Evolutionary conservation across 805 yeast genomes (phyloP), one percentile per base, ranked within the genome.

Genomic region (Scheffersomyces amazonensis): DNA sequence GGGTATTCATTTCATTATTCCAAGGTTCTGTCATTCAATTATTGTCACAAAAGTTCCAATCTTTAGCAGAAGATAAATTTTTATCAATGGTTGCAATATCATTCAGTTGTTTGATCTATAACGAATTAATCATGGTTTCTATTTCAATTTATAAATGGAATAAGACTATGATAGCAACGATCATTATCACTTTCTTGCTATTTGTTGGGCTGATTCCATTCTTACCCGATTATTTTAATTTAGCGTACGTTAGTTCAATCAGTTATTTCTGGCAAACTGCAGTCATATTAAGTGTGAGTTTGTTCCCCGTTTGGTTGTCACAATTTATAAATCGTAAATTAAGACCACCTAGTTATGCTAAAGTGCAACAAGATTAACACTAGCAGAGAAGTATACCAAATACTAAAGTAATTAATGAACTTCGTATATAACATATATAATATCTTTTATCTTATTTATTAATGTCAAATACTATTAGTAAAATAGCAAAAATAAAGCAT

Each of bases 331-430:
- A 83, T 54, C 75, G 96, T 46, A 80, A 71, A 44, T 60, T 93
- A 40, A 78, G 89, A 49, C 98, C 99, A 3, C 99, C 99, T 22
- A 88, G 87, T 54, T 93, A 93, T 60, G 97, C 97, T 7, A 93
- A 93, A 60, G 98, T 93, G 30, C 98, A 90, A 59, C 93, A 86
- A 43, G 82, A 76, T 39, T 81, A 46, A 36, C 9, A 20, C 9
- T 20, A 20, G 23, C n/a, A n/a, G n/a, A n/a, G n/a, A n/a, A n/a
- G n/a, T n/a, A n/a, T n/a, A n/a, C n/a, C n/a, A n/a, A n/a, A n/a
- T n/a, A n/a, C n/a, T n/a, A n/a, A n/a, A n/a, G n/a, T n/a, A n/a
- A n/a, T n/a, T n/a, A n/a, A n/a, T n/a, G n/a, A n/a, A n/a, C n/a
- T n/a, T n/a, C n/a, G n/a, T n/a, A n/a, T n/a, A n/a, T n/a, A n/a